Evolutionary conservation across 2,329 filamentous ascomycete genomes (phyloP).

Genomic region (Coniochaeta sp.): DNA sequence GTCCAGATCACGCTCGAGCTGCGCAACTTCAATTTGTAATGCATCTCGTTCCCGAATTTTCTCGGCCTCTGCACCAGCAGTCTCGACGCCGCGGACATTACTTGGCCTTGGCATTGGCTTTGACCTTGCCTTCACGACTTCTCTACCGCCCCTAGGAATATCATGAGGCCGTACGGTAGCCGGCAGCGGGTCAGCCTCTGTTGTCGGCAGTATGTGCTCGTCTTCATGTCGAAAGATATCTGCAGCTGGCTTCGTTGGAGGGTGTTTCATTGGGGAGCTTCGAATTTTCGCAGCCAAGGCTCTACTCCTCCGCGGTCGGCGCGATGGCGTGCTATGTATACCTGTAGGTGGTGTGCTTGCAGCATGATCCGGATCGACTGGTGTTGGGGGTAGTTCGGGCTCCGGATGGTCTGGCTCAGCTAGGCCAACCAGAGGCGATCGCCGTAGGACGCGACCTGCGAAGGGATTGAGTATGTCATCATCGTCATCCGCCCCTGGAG

Average conservation of each 20-base stretch:
- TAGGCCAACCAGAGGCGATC: constrained; percentile 26
- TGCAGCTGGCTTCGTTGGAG: constrained; percentile 12
- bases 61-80: constrained; percentile 32
- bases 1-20: constrained; percentile 50
- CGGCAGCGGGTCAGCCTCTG: constrained; percentile 14
- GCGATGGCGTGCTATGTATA: constrained; percentile 53
- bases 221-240: not conserved
- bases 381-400: constrained; percentile 56
- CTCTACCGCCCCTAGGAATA: constrained; percentile 4
- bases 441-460: constrained; percentile 24
- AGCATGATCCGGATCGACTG: constrained; percentile 42
- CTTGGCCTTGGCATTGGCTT: not conserved
- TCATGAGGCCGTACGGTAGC: not conserved
- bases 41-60: constrained; percentile 46
- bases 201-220: constrained; percentile 2
- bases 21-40: constrained; percentile 46
- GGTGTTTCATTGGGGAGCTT: constrained; percentile 43
- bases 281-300: constrained; percentile 29
- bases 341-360: constrained; percentile 48
- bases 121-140: constrained; percentile 3
- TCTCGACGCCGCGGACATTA: constrained; percentile 28
- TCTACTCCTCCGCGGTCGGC: constrained; percentile 34
- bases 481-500: constrained; percentile 31
- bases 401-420: constrained; percentile 35
- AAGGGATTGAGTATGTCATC: constrained; percentile 36